Evolutionary conservation across 2,329 filamentous ascomycete species (phyloP), one percentile per base, ranked within the genome.

Genomic region (Akanthomyces dipterigenus): DNA sequence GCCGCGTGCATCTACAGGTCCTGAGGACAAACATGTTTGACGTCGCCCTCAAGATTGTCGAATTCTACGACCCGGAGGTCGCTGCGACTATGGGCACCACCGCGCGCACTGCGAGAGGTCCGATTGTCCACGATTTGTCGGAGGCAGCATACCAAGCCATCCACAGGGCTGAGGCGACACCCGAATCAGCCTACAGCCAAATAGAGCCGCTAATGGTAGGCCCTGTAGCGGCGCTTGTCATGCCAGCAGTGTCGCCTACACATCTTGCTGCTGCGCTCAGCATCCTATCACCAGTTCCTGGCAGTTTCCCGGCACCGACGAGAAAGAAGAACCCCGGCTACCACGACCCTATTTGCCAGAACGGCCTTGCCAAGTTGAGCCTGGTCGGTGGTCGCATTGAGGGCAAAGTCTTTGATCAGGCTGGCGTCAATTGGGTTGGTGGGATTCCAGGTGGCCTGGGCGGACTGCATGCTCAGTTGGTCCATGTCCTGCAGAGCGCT

Each of bases 1-100:
- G 83, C 1, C 77, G 79, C 43, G 82, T 95, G 66, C 88, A 90
- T 75, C 73, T 98, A 28, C 88, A 96, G 73, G 90, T 96, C 28
- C 79, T 99, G 61, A 88, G 95, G 71, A 95, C 91, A 16, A 89
- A 90, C 70, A 96, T 99, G 70, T 91, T 99, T 72, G 87, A 88
- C 66, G 86, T 90, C 20, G 93, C 93, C 1, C 78, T 98, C 64
- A 88, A 89, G 66, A 84, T 98, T 56, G 87, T 93, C 64, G 93
- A 98, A 71, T 96, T 92, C 76, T 96, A 85, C 71, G 83, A 83
- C 71, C 82, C 80, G 64, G 75, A 75, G 43, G 72, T 67, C 4
- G 74, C 77, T 20, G 66, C 72, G 5, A 68, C 72, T 16, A 68
- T 70, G 34, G 68, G 73, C 3, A 67, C 65, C 2, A 72, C 69